Conservation (phyloP, 2,329 filamentous ascomycete genomes). For the Trichoderma polysporum region DNA sequence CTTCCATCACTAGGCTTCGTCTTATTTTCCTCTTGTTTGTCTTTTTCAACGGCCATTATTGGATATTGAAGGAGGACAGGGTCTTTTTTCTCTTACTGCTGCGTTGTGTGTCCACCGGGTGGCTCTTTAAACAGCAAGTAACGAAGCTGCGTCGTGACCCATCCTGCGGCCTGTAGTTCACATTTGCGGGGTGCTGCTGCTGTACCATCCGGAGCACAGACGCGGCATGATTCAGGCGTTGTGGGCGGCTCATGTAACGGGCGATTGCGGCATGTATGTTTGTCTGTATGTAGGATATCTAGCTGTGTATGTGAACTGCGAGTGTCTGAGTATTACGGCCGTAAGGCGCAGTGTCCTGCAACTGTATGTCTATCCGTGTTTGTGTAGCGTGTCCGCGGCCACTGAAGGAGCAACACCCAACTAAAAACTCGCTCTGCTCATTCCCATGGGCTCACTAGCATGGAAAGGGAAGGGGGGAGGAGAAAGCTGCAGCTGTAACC, state of each 20-base stretch:
- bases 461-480: neutral
- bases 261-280: conserved; percentile 14
- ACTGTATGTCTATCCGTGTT: neutral
- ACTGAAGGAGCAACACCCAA: neutral
- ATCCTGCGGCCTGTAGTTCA: conserved; percentile 12
- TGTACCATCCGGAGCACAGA: conserved; percentile 8
- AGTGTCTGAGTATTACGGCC: neutral
- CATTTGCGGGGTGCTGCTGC: conserved; percentile 21
- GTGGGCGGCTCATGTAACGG: conserved; percentile 15
- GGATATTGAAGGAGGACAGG: neutral
- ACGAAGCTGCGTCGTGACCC: neutral
- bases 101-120: neutral
- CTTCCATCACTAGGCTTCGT: neutral
- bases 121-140: neutral
- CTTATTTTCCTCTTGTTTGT: neutral
- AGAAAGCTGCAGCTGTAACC: conserved; percentile 6
- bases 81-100: neutral
- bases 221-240: neutral
- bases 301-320: neutral
- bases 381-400: neutral
- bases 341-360: neutral
- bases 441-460: neutral
- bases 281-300: neutral
- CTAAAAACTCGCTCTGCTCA: neutral
- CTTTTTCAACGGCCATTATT: neutral